Evolutionary conservation across 352 stramenopile genomes (phyloP).

Genomic region (Phytopythium cucurbitacearum): DNA sequence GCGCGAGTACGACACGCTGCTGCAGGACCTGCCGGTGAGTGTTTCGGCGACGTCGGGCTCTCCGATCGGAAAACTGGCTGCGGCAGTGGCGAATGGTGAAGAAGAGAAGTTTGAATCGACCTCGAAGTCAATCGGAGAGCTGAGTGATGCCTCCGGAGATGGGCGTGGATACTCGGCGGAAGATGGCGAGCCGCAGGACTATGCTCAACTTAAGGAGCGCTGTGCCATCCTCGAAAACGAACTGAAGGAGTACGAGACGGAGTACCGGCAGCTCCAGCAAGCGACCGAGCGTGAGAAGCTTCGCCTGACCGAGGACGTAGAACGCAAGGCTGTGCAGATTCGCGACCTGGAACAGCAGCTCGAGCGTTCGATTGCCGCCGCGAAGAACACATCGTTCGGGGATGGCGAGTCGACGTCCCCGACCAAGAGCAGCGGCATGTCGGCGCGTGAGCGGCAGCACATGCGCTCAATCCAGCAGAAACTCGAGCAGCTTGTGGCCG

Average conservation of each 20-base stretch:
- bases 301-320: slow-evolving; percentile 60
- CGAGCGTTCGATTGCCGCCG: slow-evolving; percentile 27
- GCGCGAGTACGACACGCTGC: slow-evolving; percentile 55
- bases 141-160: slow-evolving; percentile 1
- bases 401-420: slow-evolving; percentile 19
- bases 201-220: slow-evolving; percentile 35
- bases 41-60: slow-evolving; percentile 13
- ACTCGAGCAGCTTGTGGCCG: slow-evolving; percentile 87
- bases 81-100: slow-evolving; percentile 26
- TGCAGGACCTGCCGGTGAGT: slow-evolving; percentile 50
- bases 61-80: slow-evolving; percentile 26
- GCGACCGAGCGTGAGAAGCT: slow-evolving; percentile 54
- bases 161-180: slow-evolving; percentile 8
- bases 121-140: slow-evolving; percentile 11
- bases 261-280: slow-evolving; percentile 55
- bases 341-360: slow-evolving; percentile 58
- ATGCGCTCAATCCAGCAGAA: slow-evolving; percentile 90
- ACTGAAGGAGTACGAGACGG: slow-evolving; percentile 63
- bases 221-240: slow-evolving; percentile 57
- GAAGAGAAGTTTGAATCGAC: slow-evolving; percentile 18
- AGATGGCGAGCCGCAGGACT: slow-evolving; percentile 25
- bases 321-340: slow-evolving; percentile 59
- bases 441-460: slow-evolving; percentile 75
- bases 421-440: slow-evolving; percentile 53
- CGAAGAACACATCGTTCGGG: not conserved